Percentiles rank a stretch among this genome's conserved stretches.
phyloP scores from a whole-genome alignment of 805 yeast genomes.

The Cyberlindnera maritima region DNA sequence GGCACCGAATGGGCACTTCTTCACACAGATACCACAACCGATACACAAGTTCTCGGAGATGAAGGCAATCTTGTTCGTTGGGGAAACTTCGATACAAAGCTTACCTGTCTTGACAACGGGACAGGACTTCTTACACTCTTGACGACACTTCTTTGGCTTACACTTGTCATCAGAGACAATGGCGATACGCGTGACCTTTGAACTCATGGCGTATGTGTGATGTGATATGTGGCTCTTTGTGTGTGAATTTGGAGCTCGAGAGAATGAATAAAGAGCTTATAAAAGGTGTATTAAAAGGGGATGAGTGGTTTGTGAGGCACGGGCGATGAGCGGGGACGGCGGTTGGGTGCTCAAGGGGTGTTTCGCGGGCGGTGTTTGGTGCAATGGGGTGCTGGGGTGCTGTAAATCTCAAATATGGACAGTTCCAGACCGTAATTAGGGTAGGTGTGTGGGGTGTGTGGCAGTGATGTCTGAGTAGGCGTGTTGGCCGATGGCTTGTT shows the following conservation, averaged over 20 bases:
- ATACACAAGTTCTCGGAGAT: slow-evolving; percentile 93
- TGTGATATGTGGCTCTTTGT: background rate
- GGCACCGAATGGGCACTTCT: slow-evolving; percentile 98
- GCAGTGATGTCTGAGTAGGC: no score
- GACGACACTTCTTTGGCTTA: slow-evolving; percentile 98
- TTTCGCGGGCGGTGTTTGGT: no score
- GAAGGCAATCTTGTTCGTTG: slow-evolving; percentile 88
- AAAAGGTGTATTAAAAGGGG: no score
- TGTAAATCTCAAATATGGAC: no score
- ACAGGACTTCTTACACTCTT: slow-evolving; percentile 95
- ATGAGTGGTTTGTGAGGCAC: no score
- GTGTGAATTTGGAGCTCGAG: background rate
- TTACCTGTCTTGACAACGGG: slow-evolving; percentile 98
- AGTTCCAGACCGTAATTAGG: no score
- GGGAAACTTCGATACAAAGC: slow-evolving; percentile 93
- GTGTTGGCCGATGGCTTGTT: slow-evolving; percentile 2
- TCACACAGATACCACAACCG: slow-evolving; percentile 99
- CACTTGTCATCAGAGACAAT: slow-evolving; percentile 92
- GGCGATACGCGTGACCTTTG: slow-evolving; percentile 78
- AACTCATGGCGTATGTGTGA: slow-evolving; percentile 8
- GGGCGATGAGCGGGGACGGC: no score
- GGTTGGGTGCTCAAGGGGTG: no score
- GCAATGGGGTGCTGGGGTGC: no score
- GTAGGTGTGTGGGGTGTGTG: no score
- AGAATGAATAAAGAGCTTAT: no score